A percentile compares a stretch with the other conserved stretches of the same genome.
Evolutionary conservation across 495 filamentous ascomycete genomes (phyloP).

Genomic region (Trichocladium antarcticum): DNA sequence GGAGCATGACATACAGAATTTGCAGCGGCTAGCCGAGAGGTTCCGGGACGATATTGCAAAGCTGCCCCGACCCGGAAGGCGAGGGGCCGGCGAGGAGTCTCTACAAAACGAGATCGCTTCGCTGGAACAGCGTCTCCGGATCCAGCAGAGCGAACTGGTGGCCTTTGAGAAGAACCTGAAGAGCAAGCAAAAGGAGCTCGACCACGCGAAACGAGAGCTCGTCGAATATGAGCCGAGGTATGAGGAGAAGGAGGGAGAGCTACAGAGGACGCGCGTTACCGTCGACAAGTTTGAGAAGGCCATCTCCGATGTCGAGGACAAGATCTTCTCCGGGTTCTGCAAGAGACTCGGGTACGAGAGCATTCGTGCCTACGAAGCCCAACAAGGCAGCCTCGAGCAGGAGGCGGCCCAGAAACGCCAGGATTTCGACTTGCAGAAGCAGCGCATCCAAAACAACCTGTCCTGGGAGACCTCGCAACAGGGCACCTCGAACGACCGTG

Average conservation of each 20-base stretch:
- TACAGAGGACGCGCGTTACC: conserved; percentile 53
- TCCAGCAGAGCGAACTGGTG: conserved; percentile 62
- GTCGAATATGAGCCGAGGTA: conserved; percentile 68
- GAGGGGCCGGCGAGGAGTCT: conserved; percentile 63
- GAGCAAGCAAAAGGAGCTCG: conserved; percentile 75
- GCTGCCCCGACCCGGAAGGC: conserved; percentile 63
- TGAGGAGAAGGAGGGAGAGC: conserved; percentile 52
- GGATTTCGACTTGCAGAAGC: conserved; percentile 75
- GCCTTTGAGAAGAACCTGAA: conserved; percentile 75
- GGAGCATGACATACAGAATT: conserved; percentile 74
- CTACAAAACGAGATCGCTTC: conserved; percentile 70
- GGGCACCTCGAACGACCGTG: conserved; percentile 54
- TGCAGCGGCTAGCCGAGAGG: conserved; percentile 56
- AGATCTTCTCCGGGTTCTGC: conserved; percentile 82
- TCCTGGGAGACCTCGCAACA: conserved; percentile 65
- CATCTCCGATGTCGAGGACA: conserved; percentile 78
- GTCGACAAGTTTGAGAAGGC: conserved; percentile 61
- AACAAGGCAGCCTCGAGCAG: conserved; percentile 83
- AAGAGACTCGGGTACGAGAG: conserved; percentile 72
- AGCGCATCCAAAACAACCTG: conserved; percentile 64
- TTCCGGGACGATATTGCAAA: conserved; percentile 58
- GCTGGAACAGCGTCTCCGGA: conserved; percentile 65
- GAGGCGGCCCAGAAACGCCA: conserved; percentile 77
- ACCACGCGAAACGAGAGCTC: conserved; percentile 58
- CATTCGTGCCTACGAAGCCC: conserved; percentile 85